phyloP scores from a whole-genome alignment of 2,329 filamentous ascomycete species.

The Ophiostoma sp. region DNA sequence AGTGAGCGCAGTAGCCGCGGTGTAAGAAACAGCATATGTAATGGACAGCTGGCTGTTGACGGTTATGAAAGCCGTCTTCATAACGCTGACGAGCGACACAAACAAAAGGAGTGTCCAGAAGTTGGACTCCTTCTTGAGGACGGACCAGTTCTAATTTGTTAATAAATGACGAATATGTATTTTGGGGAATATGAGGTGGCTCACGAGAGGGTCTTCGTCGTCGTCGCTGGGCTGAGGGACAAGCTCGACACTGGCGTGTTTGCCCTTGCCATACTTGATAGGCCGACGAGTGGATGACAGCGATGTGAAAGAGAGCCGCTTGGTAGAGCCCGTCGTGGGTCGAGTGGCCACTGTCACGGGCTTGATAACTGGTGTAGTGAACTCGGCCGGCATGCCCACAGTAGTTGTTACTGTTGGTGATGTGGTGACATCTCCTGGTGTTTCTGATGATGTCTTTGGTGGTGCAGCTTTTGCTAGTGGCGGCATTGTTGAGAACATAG shows the following conservation, averaged over 20 bases:
- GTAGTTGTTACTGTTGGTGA: background rate
- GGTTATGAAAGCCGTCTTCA: constrained; percentile 51
- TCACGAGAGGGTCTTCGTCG: constrained; percentile 49
- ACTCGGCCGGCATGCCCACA: background rate
- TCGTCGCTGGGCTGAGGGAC: constrained; percentile 54
- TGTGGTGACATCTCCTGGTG: background rate
- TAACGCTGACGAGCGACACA: constrained; percentile 44
- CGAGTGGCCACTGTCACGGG: background rate
- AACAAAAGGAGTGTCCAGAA: constrained; percentile 45
- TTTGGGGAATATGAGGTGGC: constrained; percentile 25
- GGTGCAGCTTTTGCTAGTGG: background rate
- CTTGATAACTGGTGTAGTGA: background rate
- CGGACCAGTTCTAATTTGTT: constrained; percentile 48
- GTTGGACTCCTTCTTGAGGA: constrained; percentile 50
- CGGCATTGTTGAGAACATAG: background rate
- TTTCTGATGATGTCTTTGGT: background rate
- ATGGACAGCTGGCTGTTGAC: constrained; percentile 43
- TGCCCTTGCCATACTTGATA: constrained; percentile 46
- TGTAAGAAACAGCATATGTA: constrained; percentile 44
- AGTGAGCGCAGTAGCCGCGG: constrained; percentile 46
- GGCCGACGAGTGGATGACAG: constrained; percentile 33
- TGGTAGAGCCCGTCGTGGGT: constrained; percentile 34
- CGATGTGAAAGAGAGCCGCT: constrained; percentile 36
- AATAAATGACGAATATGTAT: background rate
- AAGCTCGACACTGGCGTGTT: constrained; percentile 40